Base-by-base conservation (phyloP, 257 asterid genomes). In the Ballota nigra region DNA sequence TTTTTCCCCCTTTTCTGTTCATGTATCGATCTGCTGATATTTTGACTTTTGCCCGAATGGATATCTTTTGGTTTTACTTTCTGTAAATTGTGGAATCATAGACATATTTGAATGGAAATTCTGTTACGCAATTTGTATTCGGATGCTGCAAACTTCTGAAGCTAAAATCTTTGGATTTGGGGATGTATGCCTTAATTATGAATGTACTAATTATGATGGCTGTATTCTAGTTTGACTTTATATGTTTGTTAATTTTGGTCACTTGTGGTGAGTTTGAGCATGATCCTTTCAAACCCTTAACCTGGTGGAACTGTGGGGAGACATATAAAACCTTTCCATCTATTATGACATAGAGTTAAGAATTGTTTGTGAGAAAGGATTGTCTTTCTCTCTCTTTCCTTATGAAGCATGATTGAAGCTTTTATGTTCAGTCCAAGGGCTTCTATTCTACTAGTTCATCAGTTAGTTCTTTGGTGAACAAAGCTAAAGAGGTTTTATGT, bases 121-220 rank as follows among this genome's bases (percentile, higher is more conserved):
- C 40, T 61, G 60, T 49, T 62, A 19, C n/a, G 56, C 69, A 1
- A 55, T 55, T 49, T 43, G 59, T 31, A 68, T 22, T 68, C 13
- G 6, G 23, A 55, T 53, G 26, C 33, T 31, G 10, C 24, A 23
- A 18, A 16, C 72, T 55, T 16, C 53, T 53, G 68, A 63, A 40
- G 76, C 63, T 58, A 59, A 33, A 51, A 8, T 16, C 11, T 70
- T 68, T 68, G 19, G 28, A 26, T 33, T 66, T 22, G 4, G 61
- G 51, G 72, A 52, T 69, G 60, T 66, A 33, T 49, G 33, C 45
- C 13, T 51, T 59, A 51, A 38, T 60, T 23, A 29, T 77, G 73
- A 22, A 6, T 6, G 18, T 33, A 9, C 16, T 18, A n/a, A 47
- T 47, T 47, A n/a, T 18, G 51, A 34, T 62, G 47, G 22, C 29